A percentile compares a stretch with the other conserved stretches of the same genome.
phyloP scores from a whole-genome alignment of 177 flowering plant genomes.

The Telopea speciosissima region DNA sequence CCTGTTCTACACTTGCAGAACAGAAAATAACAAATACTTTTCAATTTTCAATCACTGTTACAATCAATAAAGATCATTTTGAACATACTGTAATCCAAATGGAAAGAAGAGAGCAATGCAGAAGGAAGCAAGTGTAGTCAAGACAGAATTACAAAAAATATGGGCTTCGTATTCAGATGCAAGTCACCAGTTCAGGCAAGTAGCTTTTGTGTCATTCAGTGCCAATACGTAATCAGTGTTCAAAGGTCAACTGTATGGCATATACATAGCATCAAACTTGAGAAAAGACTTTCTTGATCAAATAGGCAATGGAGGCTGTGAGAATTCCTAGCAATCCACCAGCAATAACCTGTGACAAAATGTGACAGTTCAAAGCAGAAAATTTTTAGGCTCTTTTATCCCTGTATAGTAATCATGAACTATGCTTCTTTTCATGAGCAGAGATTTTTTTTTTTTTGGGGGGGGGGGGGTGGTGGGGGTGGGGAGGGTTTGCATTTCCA shows the following conservation, averaged over 20 bases:
- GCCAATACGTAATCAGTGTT: background rate
- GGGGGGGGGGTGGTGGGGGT: too few species aligned
- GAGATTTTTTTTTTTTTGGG: too few species aligned
- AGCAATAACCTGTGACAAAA: constrained; percentile 65
- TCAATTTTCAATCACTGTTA: background rate
- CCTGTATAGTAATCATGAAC: background rate
- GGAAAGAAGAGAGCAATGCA: constrained; percentile 1
- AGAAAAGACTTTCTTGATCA: constrained; percentile 18
- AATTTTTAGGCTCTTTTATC: background rate
- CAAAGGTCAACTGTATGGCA: background rate
- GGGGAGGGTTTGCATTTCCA: too few species aligned
- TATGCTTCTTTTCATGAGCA: background rate
- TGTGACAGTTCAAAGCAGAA: background rate
- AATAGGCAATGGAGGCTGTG: constrained; percentile 40
- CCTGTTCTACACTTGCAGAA: background rate
- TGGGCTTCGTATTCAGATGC: background rate
- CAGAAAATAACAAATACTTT: background rate
- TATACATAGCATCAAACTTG: constrained; percentile 10
- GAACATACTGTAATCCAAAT: background rate
- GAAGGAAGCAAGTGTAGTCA: background rate
- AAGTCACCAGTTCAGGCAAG: background rate
- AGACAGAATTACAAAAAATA: constrained; percentile 2
- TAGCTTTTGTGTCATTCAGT: constrained; percentile 1
- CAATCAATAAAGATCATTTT: background rate
- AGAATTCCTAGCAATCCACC: constrained; percentile 66